Evolutionary conservation across 1,139 yeast species (phyloP).

Genomic region (Yamadazyma atmosphaerica): DNA sequence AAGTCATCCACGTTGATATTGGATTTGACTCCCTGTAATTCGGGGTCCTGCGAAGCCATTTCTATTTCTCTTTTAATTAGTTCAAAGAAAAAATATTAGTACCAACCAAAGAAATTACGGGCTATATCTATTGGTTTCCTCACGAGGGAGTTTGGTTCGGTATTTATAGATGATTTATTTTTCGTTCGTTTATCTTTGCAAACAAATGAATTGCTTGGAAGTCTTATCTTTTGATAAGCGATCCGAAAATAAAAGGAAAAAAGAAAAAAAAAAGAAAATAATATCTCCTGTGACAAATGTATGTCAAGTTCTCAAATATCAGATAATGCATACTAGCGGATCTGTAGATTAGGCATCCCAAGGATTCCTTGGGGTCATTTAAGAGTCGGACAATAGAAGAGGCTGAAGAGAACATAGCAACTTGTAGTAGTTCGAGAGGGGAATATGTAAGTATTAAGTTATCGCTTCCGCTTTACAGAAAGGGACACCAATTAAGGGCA

Average conservation of each 20-base stretch:
- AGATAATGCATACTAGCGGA: not conserved
- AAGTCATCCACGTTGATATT: conserved; percentile 43
- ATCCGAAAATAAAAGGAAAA: not conserved
- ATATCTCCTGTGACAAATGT: not conserved
- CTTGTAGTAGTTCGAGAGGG: no score
- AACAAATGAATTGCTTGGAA: not conserved
- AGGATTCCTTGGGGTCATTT: no score
- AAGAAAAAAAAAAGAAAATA: not conserved
- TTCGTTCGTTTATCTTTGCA: no score
- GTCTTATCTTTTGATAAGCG: not conserved
- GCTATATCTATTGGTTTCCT: no score
- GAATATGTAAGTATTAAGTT: no score
- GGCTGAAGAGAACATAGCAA: no score
- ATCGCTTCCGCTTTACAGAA: no score
- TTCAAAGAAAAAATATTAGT: no score
- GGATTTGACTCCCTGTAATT: conserved; percentile 32
- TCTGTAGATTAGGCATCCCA: no score
- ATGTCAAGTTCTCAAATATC: not conserved
- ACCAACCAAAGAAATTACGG: no score
- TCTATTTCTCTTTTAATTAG: not conserved
- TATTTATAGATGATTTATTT: not conserved
- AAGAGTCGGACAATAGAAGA: no score
- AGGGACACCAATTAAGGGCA: no score
- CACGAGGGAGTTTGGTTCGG: not conserved
- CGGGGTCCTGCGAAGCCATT: conserved; percentile 12